Conservation (phyloP, 768 basidiomycete species). For the Suillus alpinus region DNA sequence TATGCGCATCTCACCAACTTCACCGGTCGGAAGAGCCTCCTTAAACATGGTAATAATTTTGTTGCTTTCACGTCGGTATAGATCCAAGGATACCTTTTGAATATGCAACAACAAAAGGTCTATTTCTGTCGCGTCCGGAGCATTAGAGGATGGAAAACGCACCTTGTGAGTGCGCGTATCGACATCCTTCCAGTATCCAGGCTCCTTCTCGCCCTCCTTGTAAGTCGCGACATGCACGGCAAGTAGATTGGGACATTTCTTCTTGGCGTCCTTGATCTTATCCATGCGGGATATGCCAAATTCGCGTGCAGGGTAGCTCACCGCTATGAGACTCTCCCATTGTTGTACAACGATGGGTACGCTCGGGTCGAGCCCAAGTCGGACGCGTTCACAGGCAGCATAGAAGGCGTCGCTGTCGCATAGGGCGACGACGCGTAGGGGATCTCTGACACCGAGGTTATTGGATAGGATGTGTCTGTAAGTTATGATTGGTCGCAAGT, state of each 20-base stretch:
- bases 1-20: slow-evolving; percentile 59
- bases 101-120: neutral
- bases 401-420: slow-evolving; percentile 90
- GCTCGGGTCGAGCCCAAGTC: slow-evolving; percentile 61
- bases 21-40: slow-evolving; percentile 71
- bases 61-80: slow-evolving; percentile 85
- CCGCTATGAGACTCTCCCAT: slow-evolving; percentile 88
- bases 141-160: slow-evolving; percentile 5
- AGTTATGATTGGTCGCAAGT: slow-evolving; percentile 67
- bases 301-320: slow-evolving; percentile 92
- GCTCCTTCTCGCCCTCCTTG: slow-evolving; percentile 80
- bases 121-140: neutral
- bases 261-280: slow-evolving; percentile 76
- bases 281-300: slow-evolving; percentile 94
- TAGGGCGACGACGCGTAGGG: slow-evolving; percentile 81
- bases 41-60: slow-evolving; percentile 86
- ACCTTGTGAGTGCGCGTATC: slow-evolving; percentile 93
- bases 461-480: slow-evolving; percentile 75
- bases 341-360: slow-evolving; percentile 81
- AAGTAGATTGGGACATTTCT: slow-evolving; percentile 79
- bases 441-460: slow-evolving; percentile 68
- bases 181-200: slow-evolving; percentile 89
- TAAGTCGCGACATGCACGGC: slow-evolving; percentile 96
- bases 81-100: slow-evolving; percentile 86
- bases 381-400: slow-evolving; percentile 80